Evolutionary conservation across 176 grass and related monocot genomes (phyloP).

Genomic region (Carex littledalei): DNA sequence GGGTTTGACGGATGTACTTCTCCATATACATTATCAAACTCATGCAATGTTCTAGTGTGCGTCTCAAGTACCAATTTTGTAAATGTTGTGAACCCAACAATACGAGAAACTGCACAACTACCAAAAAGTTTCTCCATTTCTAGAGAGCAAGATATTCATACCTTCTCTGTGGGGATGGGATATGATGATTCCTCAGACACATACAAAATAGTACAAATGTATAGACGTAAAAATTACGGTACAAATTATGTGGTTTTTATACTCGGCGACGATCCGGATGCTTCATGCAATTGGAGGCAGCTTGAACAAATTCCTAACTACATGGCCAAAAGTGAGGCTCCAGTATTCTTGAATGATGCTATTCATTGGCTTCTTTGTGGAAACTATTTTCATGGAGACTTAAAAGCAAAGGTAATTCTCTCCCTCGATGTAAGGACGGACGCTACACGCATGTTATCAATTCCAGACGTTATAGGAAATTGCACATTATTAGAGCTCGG

Average conservation of each 20-base stretch:
- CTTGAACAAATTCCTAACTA: not conserved
- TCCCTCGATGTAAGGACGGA: not conserved
- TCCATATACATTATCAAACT: not conserved
- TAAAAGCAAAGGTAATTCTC: not conserved
- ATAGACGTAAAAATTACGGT: not conserved
- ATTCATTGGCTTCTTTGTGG: not conserved
- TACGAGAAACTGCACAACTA: not conserved
- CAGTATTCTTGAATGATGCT: not conserved
- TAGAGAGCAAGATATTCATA: too few relatives aligned
- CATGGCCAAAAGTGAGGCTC: not conserved
- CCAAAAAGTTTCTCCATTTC: not conserved
- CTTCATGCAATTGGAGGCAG: not conserved
- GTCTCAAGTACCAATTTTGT: not conserved
- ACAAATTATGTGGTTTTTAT: not conserved
- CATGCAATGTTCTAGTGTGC: not conserved
- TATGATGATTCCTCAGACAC: not conserved
- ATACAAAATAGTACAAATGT: not conserved
- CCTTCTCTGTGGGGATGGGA: not conserved
- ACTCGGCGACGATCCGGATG: not conserved
- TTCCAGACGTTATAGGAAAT: not conserved
- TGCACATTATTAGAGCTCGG: not conserved
- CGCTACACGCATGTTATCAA: not conserved
- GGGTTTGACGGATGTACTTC: not conserved
- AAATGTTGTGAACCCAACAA: not conserved
- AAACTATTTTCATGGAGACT: not conserved